Base-by-base conservation (phyloP, 768 basidiomycete species). In the Leccinum subtestaceum region DNA sequence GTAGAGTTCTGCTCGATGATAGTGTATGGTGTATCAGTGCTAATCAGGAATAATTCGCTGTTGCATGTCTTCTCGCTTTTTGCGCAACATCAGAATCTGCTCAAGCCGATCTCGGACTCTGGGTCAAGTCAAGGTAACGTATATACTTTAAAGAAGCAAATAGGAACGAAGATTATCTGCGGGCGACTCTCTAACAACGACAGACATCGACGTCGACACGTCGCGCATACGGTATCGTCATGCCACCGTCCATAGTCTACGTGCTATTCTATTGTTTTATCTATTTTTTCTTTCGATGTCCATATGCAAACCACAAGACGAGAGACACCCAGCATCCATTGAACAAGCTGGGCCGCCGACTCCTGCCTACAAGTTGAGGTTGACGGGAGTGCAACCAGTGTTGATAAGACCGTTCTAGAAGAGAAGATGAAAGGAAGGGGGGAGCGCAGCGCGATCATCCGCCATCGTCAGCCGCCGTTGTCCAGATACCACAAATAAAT, bases 11-110 rank as follows among this genome's bases (percentile, higher is more conserved):
- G 31, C 59, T 63, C 59, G 46, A 60, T 36, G 23, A 25, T 56
- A 67, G 17, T 54, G 61, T 60, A 25, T 56, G 68, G 13, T 56
- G 61, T 60, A 65, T 60, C 47, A 10, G 43, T 60, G 56, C 51
- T 60, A 64, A 60, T 56, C 25, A 52, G 12, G 15, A 36, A 23
- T 21, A 2, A n/a, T 13, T 36, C 8, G 5, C 47, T 43, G 51
- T 49, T 23, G 31, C 25, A 36, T 21, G 29, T 13, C 48, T 13
- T 59, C n/a, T 5, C 11, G 19, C 23, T 32, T 11, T 19, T 27
- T 2, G 36, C 6, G 7, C 6, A 0, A 38, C 3, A 15, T 38
- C 15, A 38, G 15, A 36, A 36, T 36, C 34, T 36, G 36, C 36
- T 38, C 36, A 38, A 38, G 36, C 15, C 36, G 36, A 8, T 38